phyloP scores from a whole-genome alignment of 116 monocot species.

The Papilionanthe hybrid region DNA sequence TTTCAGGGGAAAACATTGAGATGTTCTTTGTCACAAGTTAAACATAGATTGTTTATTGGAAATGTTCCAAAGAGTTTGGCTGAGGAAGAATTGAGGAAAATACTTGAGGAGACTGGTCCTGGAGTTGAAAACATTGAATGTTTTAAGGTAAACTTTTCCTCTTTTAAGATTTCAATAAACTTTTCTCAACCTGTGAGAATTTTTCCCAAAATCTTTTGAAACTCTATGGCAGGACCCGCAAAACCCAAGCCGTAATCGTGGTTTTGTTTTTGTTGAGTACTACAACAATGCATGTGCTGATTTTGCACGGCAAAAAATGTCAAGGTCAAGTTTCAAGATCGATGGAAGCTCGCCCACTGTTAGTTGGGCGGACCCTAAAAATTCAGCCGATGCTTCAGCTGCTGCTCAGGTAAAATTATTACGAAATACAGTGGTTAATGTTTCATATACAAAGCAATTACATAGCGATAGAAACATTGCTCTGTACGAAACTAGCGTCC shows the following conservation, averaged over 20 bases:
- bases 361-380: slow-evolving; percentile 97
- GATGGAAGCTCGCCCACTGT: slow-evolving; percentile 82
- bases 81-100: slow-evolving; percentile 79
- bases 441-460: not conserved
- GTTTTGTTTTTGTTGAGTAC: slow-evolving; percentile 97
- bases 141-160: slow-evolving; percentile 54
- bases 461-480: no score
- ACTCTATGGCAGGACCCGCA: slow-evolving; percentile 63
- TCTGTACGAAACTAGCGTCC: no score
- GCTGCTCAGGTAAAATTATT: slow-evolving; percentile 69
- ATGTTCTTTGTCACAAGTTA: slow-evolving; percentile 89
- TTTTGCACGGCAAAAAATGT: slow-evolving; percentile 81
- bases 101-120: slow-evolving; percentile 75
- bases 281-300: slow-evolving; percentile 99
- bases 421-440: not conserved
- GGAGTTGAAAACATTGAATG: slow-evolving; percentile 88
- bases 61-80: slow-evolving; percentile 90
- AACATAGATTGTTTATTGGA: slow-evolving; percentile 88
- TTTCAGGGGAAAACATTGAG: slow-evolving; percentile 86
- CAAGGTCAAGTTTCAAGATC: slow-evolving; percentile 64
- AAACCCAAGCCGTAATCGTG: slow-evolving; percentile 85
- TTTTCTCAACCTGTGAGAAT: not conserved
- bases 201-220: not conserved
- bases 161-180: not conserved
- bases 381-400: slow-evolving; percentile 71